phyloP scores from a whole-genome alignment of 805 yeast species.

The Pichia pseudocactophila region DNA sequence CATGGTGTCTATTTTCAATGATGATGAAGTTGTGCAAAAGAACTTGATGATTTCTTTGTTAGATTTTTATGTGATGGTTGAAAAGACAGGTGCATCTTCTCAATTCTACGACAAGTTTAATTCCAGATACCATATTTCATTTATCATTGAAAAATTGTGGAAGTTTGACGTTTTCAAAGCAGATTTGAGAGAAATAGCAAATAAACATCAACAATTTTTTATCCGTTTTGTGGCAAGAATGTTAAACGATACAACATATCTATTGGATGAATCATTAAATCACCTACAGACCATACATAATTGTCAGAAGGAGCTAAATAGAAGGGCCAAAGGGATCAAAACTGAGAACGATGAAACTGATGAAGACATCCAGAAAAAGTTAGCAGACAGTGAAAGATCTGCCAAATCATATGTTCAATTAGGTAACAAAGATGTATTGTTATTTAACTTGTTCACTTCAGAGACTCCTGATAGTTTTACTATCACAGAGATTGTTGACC shows the following conservation, averaged over 20 bases:
- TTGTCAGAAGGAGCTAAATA: conserved; percentile 55
- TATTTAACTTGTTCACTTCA: conserved; percentile 73
- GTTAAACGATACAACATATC: conserved; percentile 87
- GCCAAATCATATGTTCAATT: conserved; percentile 79
- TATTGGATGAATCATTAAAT: conserved; percentile 82
- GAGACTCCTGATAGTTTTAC: conserved; percentile 83
- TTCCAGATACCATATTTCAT: conserved; percentile 77
- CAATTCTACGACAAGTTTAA: conserved; percentile 96
- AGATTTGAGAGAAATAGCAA: conserved; percentile 63
- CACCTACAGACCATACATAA: conserved; percentile 72
- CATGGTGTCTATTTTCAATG: conserved; percentile 55
- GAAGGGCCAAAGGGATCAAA: conserved; percentile 32
- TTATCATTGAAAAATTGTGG: conserved; percentile 79
- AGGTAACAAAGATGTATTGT: conserved; percentile 70
- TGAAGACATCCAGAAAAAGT: conserved; percentile 50
- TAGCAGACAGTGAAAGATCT: conserved; percentile 58
- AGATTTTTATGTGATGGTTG: conserved; percentile 89
- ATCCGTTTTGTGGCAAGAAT: conserved; percentile 88
- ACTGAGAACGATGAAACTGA: conserved; percentile 40
- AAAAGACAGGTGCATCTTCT: conserved; percentile 88
- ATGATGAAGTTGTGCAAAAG: conserved; percentile 51
- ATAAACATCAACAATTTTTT: conserved; percentile 69
- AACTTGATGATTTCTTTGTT: conserved; percentile 74
- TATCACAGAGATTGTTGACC: conserved; percentile 82
- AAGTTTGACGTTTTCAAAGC: conserved; percentile 54